Conservation (phyloP, 208 protist genomes). For the Trypanosoma theileri region DNA sequence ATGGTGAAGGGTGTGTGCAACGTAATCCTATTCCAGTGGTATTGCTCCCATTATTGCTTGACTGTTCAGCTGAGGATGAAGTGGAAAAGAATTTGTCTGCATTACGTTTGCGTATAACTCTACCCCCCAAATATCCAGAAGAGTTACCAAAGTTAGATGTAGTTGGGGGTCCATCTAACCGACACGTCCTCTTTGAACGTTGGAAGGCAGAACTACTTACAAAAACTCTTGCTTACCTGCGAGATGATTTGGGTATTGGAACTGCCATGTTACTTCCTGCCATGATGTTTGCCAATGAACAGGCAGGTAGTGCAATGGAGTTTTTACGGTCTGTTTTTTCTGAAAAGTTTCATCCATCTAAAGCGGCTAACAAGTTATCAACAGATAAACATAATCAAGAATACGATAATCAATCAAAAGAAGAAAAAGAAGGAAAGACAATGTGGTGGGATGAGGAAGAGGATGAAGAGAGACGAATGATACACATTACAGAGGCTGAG, state of each 20-base stretch:
- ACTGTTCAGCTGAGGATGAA: slow-evolving; percentile 22
- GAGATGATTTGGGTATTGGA: slow-evolving; percentile 47
- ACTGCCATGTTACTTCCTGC: slow-evolving; percentile 65
- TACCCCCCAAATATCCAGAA: slow-evolving; percentile 53
- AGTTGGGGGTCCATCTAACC: slow-evolving; percentile 44
- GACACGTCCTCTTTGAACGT: slow-evolving; percentile 49
- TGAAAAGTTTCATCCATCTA: slow-evolving; percentile 11
- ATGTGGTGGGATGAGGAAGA: slow-evolving; percentile 21
- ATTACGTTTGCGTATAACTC: slow-evolving; percentile 46
- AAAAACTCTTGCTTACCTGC: slow-evolving; percentile 39
- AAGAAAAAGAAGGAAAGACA: slow-evolving; percentile 2
- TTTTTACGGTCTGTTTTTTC: slow-evolving; percentile 38
- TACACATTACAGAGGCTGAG: slow-evolving; percentile 18
- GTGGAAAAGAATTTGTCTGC: slow-evolving; percentile 27
- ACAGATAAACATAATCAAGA: not conserved
- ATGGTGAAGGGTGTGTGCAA: slow-evolving; percentile 50
- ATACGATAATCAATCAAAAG: not conserved
- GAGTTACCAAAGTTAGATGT: slow-evolving; percentile 50
- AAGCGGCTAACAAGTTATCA: slow-evolving; percentile 4
- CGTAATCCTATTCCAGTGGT: slow-evolving; percentile 26
- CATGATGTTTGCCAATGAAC: slow-evolving; percentile 49
- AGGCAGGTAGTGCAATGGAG: slow-evolving; percentile 35
- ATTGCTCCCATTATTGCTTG: slow-evolving; percentile 48
- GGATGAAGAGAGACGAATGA: slow-evolving; percentile 5
- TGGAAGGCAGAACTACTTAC: slow-evolving; percentile 52